Conservation (phyloP, 2,329 filamentous ascomycete species). For the Penicillium thymicola region DNA sequence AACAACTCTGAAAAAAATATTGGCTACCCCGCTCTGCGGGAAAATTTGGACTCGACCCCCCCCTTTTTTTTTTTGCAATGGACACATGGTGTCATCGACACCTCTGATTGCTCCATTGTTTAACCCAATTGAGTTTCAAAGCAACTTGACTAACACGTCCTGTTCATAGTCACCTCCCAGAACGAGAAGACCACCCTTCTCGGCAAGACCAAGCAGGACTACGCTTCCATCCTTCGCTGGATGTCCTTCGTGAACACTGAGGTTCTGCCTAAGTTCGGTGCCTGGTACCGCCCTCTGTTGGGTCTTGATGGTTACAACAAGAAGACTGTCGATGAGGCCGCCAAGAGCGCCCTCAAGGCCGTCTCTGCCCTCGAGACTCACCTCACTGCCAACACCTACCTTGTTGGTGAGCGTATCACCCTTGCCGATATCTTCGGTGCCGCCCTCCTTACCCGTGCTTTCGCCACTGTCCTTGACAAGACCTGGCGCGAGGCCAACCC, state of each 20-base stretch:
- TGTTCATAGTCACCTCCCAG: constrained; percentile 80
- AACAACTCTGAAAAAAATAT: constrained; percentile 63
- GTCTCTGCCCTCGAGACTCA: constrained; percentile 77
- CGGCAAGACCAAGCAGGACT: constrained; percentile 99
- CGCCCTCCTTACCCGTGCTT: constrained; percentile 77
- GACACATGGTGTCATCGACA: constrained; percentile 14
- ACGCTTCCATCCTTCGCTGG: constrained; percentile 97
- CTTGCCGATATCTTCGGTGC: constrained; percentile 89
- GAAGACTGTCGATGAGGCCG: constrained; percentile 83
- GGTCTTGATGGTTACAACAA: constrained; percentile 91
- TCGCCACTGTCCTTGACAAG: constrained; percentile 93
- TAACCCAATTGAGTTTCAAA: constrained; percentile 6
- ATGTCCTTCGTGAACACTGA: constrained; percentile 95
- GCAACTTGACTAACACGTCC: constrained; percentile 25
- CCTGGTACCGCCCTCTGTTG: constrained; percentile 82
- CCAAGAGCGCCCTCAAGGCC: constrained; percentile 66
- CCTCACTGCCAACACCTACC: constrained; percentile 89
- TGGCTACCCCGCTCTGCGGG: constrained; percentile 52
- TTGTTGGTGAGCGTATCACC: constrained; percentile 95
- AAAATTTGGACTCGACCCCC: constrained; percentile 15
- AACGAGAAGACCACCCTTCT: constrained; percentile 99
- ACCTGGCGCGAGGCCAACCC: constrained; percentile 79
- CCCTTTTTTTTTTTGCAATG: constrained; percentile 19
- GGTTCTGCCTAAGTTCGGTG: constrained; percentile 68
- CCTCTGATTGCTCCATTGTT: constrained; percentile 15